A percentile compares a stretch with the other conserved stretches of the same genome.
Evolutionary conservation across 108 stramenopile species (phyloP).

Genomic region (Epipyxis sp.): DNA sequence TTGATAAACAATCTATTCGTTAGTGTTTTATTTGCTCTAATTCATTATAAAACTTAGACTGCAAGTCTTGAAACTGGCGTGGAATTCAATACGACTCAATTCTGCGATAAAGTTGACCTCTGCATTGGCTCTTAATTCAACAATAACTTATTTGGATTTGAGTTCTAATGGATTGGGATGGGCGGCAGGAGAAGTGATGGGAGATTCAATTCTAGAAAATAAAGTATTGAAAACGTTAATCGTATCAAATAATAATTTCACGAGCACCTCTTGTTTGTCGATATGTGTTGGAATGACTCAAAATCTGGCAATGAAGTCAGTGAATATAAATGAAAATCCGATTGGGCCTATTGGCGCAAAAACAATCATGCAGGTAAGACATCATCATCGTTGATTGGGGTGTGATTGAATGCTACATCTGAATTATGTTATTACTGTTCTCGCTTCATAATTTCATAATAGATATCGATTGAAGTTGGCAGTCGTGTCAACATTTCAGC

Average conservation of each 20-base stretch:
- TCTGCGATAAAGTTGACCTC: neutral
- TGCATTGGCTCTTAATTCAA: neutral
- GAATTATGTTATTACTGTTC: no score
- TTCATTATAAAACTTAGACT: no score
- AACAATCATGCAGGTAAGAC: conserved; percentile 17
- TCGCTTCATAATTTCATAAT: no score
- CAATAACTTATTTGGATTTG: conserved; percentile 23
- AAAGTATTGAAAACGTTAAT: neutral
- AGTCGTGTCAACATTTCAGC: conserved; percentile 1
- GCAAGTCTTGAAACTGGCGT: neutral
- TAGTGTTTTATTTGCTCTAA: no score
- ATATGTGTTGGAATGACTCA: conserved; percentile 26
- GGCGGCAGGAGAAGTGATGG: neutral
- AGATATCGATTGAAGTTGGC: neutral
- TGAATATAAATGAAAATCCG: conserved; percentile 26
- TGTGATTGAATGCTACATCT: no score
- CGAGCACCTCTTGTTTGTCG: neutral
- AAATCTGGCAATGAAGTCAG: neutral
- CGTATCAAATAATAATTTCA: neutral
- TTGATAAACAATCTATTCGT: no score
- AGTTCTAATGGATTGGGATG: conserved; percentile 5
- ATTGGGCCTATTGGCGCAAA: neutral
- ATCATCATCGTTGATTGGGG: no score
- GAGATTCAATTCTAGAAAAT: conserved; percentile 8
- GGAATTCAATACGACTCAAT: conserved; percentile 13